Evolutionary conservation across 495 filamentous ascomycete genomes (phyloP).

Genomic region (Penicilliopsis zonata): DNA sequence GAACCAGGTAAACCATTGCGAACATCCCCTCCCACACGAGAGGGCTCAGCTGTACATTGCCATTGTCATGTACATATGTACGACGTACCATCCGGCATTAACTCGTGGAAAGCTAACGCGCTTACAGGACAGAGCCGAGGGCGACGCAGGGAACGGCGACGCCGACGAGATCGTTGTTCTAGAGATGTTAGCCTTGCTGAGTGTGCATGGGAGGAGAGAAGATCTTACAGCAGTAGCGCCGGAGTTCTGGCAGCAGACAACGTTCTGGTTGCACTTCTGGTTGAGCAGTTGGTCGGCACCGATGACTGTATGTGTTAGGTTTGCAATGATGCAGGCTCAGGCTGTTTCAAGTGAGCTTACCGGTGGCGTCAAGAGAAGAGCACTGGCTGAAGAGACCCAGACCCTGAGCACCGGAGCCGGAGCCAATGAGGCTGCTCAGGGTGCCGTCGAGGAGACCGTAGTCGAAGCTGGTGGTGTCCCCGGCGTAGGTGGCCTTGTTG

Average conservation of each 20-base stretch:
- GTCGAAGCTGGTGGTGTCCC: conserved; percentile 26
- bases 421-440: conserved; percentile 19
- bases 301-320: conserved; percentile 19
- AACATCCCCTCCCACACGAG: no score
- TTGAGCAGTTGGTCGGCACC: conserved; percentile 32
- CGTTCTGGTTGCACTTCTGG: conserved; percentile 41
- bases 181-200: conserved; percentile 6
- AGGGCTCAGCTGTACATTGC: no score
- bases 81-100: no score
- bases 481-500: conserved; percentile 32
- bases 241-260: conserved; percentile 39
- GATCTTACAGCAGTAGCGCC: conserved; percentile 22
- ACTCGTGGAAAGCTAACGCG: no score
- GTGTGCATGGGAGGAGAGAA: neutral
- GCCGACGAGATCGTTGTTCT: conserved; percentile 28
- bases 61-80: no score
- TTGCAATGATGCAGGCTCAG: conserved; percentile 9
- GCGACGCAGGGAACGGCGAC: conserved; percentile 38
- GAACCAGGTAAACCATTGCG: no score
- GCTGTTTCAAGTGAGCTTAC: conserved; percentile 5
- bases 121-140: conserved; percentile 32
- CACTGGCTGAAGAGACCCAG: conserved; percentile 25
- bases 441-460: conserved; percentile 15
- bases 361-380: conserved; percentile 23
- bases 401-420: conserved; percentile 23